Evolutionary conservation across 257 asterid species (phyloP).

Genomic region (Craterostigma plantagineum): DNA sequence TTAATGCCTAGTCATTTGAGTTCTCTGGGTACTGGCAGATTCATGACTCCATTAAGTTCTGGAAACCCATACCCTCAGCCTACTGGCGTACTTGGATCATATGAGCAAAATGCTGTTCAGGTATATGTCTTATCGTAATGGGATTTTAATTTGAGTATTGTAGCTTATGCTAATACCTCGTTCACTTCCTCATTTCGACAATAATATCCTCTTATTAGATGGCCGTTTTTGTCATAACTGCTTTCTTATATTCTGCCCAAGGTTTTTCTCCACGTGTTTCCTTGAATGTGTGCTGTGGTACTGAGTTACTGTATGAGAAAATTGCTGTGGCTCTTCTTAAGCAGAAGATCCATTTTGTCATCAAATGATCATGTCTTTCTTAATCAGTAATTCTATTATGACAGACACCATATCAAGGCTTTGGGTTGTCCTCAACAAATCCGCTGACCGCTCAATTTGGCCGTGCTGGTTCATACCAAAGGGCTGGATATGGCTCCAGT

Average conservation of each 20-base stretch:
- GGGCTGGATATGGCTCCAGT: constrained; percentile 40
- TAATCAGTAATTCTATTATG: constrained; percentile 12
- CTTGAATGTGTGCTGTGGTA: too few relatives aligned
- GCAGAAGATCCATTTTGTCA: background rate
- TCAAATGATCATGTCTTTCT: constrained; percentile 6
- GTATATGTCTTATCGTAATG: constrained; percentile 21
- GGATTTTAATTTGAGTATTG: too few relatives aligned
- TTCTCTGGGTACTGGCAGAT: constrained; percentile 57
- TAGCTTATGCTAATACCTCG: too few relatives aligned
- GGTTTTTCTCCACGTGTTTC: too few relatives aligned
- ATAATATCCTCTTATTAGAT: too few relatives aligned
- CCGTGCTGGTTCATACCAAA: constrained; percentile 41
- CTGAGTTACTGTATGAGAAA: too few relatives aligned
- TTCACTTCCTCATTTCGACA: too few relatives aligned
- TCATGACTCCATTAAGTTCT: constrained; percentile 63
- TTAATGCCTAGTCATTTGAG: constrained; percentile 40
- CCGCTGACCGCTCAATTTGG: constrained; percentile 47
- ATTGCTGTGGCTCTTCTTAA: too few relatives aligned
- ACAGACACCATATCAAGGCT: constrained; percentile 63
- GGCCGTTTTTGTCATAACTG: too few relatives aligned
- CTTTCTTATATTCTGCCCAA: too few relatives aligned
- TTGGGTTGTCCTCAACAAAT: constrained; percentile 36
- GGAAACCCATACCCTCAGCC: constrained; percentile 76
- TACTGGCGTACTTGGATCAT: constrained; percentile 78
- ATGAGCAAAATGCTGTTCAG: constrained; percentile 84